Conservation (phyloP, 768 basidiomycete genomes). For the Tylopilus vinaceipallidus region DNA sequence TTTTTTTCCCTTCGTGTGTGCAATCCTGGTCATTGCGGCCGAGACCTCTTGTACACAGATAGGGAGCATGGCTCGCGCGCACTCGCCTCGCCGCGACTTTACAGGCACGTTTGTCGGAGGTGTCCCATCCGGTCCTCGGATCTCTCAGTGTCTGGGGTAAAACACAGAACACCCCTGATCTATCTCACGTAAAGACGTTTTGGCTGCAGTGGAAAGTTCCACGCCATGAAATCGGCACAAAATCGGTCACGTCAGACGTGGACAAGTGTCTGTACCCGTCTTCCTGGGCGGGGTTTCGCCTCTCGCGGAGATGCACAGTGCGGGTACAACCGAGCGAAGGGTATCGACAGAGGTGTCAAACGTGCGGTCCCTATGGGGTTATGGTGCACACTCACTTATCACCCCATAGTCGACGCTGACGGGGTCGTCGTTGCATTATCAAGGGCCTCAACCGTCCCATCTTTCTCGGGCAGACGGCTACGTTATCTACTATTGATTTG, state of each 20-base stretch:
- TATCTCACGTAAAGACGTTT: background rate
- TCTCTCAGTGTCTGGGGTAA: constrained; percentile 3
- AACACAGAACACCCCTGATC: background rate
- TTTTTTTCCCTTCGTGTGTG: background rate
- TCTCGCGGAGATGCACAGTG: background rate
- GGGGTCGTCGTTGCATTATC: too few species aligned
- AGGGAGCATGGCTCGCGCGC: too few species aligned
- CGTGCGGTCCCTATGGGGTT: too few species aligned
- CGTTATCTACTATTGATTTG: background rate
- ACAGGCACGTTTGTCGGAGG: too few species aligned
- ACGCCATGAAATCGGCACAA: background rate
- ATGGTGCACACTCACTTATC: too few species aligned
- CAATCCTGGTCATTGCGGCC: background rate
- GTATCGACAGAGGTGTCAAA: too few species aligned
- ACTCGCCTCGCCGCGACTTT: too few species aligned
- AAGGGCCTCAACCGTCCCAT: background rate
- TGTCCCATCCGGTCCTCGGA: background rate
- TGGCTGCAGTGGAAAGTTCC: constrained; percentile 3
- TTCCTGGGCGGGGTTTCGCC: background rate
- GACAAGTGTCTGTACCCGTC: background rate
- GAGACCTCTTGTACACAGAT: too few species aligned
- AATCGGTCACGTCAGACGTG: background rate
- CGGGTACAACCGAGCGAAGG: background rate
- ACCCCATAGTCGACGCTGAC: too few species aligned
- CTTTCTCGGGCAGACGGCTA: background rate